Percentiles rank a stretch among this genome's conserved stretches.
Evolutionary conservation across 305 asterid genomes (phyloP).

Genomic region (Fraxinus dipetala): DNA sequence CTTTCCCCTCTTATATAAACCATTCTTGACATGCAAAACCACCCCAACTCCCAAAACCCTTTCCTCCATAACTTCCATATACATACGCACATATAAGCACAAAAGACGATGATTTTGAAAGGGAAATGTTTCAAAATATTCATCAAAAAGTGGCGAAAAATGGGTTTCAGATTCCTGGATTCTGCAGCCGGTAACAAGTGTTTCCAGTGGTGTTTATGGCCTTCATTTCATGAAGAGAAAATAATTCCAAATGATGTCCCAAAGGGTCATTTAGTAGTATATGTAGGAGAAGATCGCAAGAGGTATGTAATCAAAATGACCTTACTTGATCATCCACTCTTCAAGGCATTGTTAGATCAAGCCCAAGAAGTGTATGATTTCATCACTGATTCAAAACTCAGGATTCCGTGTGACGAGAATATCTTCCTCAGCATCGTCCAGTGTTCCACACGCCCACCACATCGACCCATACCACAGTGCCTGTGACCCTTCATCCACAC

Average conservation of each 20-base stretch:
- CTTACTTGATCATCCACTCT: conserved; percentile 57
- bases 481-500: conserved; percentile 25
- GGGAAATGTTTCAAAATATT: conserved; percentile 47
- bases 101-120: conserved; percentile 33
- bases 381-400: conserved; percentile 52
- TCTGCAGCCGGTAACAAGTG: conserved; percentile 38
- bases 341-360: conserved; percentile 41
- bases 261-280: conserved; percentile 78
- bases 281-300: conserved; percentile 67
- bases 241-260: conserved; percentile 78
- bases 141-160: conserved; percentile 44
- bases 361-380: conserved; percentile 73
- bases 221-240: conserved; percentile 40
- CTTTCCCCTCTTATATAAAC: conserved; percentile 42
- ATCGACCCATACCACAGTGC: conserved; percentile 39
- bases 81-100: background rate
- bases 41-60: background rate
- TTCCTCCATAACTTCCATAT: background rate
- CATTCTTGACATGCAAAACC: conserved; percentile 27
- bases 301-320: conserved; percentile 72
- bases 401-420: conserved; percentile 80
- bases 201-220: conserved; percentile 45
- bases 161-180: conserved; percentile 39
- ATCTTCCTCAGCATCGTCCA: conserved; percentile 64
- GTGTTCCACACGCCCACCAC: conserved; percentile 46